A percentile compares a stretch with the other conserved stretches of the same genome.
Evolutionary conservation across 345 rosid species (phyloP).

Genomic region (Lagerstroemia speciosa): DNA sequence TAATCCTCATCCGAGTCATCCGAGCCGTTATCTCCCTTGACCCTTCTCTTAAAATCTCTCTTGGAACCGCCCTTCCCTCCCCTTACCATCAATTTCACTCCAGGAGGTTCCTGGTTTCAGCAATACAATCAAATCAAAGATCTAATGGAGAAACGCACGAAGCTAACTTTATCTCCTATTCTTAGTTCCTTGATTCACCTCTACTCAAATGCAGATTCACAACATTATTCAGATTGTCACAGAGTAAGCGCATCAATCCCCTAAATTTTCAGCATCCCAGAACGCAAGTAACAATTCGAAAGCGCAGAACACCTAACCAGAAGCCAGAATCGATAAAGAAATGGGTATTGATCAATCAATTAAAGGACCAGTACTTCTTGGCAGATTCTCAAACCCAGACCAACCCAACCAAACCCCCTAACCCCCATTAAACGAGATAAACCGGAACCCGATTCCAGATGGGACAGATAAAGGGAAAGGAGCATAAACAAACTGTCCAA

Average conservation of each 20-base stretch:
- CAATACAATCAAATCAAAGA: constrained; percentile 20
- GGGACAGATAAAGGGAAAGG: neutral
- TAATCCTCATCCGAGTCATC: constrained; percentile 99
- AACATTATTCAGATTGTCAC: constrained; percentile 11
- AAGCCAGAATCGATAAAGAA: neutral
- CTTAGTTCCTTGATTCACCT: constrained; percentile 18
- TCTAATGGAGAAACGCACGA: constrained; percentile 10
- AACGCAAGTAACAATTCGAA: neutral
- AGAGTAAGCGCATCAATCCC: neutral
- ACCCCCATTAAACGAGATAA: neutral
- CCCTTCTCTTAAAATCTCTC: constrained; percentile 37
- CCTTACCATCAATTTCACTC: constrained; percentile 60
- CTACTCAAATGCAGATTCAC: constrained; percentile 25
- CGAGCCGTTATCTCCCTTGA: constrained; percentile 49
- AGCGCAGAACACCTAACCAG: neutral
- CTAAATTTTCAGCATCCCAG: neutral
- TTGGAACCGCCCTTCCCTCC: constrained; percentile 43
- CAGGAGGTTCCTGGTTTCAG: constrained; percentile 16
- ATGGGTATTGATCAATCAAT: neutral
- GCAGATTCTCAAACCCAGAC: neutral
- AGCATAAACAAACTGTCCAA: neutral
- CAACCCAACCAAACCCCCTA: neutral
- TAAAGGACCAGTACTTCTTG: neutral
- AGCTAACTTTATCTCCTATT: neutral
- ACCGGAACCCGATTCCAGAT: neutral